Conservation (phyloP, 2,329 filamentous ascomycete genomes). For the Colletotrichum caudatum region DNA sequence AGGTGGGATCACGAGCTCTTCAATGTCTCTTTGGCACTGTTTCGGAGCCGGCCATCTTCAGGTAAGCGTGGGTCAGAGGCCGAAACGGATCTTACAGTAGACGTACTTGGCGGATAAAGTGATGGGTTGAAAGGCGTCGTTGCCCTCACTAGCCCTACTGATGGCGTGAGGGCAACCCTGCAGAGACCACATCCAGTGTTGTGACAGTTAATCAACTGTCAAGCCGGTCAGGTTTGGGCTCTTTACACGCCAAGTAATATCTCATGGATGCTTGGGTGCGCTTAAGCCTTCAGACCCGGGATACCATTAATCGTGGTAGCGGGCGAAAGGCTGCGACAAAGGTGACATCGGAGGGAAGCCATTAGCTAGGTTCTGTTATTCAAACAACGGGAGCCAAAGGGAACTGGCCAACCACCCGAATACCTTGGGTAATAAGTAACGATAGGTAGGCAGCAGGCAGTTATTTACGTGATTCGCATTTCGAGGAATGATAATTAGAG, state of each 20-base stretch:
- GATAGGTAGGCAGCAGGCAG: no score
- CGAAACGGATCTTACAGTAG: background rate
- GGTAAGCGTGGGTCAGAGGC: constrained; percentile 6
- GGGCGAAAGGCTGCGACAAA: background rate
- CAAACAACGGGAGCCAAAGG: background rate
- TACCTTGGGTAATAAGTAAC: background rate
- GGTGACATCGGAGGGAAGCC: background rate
- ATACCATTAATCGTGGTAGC: background rate
- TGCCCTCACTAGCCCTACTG: background rate
- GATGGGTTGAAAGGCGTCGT: background rate
- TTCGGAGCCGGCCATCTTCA: background rate
- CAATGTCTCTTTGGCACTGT: background rate
- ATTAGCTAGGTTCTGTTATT: background rate
- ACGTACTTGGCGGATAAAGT: constrained; percentile 13
- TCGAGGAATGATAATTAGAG: background rate
- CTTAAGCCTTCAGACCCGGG: constrained; percentile 11
- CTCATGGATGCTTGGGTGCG: constrained; percentile 6
- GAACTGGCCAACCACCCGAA: background rate
- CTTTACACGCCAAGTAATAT: background rate
- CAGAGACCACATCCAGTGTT: constrained; percentile 3
- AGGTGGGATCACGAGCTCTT: background rate
- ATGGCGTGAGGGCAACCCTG: constrained; percentile 3
- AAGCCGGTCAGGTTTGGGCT: background rate
- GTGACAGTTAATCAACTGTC: background rate
- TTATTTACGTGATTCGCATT: constrained; percentile 10